Conservation (phyloP, 441 rosid genomes). For the Eutrema salsugineum region DNA sequence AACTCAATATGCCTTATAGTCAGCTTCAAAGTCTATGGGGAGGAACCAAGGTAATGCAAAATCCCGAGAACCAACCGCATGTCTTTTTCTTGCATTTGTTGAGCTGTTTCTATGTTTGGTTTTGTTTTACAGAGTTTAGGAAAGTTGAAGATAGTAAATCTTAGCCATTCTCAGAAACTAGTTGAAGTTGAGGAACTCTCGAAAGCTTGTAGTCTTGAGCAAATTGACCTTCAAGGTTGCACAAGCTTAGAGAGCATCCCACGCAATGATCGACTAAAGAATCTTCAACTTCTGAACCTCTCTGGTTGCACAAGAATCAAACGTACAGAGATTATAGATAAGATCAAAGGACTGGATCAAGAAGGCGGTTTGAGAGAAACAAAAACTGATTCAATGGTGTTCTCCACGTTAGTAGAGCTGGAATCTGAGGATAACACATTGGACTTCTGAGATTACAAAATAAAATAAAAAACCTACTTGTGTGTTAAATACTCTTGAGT, state of each 20-base stretch:
- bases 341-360: background rate
- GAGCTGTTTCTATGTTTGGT: background rate
- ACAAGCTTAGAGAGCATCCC: background rate
- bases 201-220: background rate
- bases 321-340: background rate
- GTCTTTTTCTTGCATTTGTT: background rate
- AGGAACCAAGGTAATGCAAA: background rate
- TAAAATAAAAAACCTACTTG: background rate
- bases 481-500: too few relatives aligned
- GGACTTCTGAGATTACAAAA: background rate
- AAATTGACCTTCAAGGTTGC: slow-evolving; percentile 12
- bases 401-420: background rate
- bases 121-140: background rate
- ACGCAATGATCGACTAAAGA: background rate
- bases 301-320: background rate
- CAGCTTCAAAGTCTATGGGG: slow-evolving; percentile 20
- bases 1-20: slow-evolving; percentile 23
- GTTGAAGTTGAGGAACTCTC: background rate
- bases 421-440: background rate
- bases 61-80: background rate
- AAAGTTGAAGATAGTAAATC: slow-evolving; percentile 8
- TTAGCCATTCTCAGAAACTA: slow-evolving; percentile 1
- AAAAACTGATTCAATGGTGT: background rate
- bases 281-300: background rate
- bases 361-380: slow-evolving; percentile 7